Base-by-base conservation (phyloP, 257 asterid genomes). In the Mentha longifolia region DNA sequence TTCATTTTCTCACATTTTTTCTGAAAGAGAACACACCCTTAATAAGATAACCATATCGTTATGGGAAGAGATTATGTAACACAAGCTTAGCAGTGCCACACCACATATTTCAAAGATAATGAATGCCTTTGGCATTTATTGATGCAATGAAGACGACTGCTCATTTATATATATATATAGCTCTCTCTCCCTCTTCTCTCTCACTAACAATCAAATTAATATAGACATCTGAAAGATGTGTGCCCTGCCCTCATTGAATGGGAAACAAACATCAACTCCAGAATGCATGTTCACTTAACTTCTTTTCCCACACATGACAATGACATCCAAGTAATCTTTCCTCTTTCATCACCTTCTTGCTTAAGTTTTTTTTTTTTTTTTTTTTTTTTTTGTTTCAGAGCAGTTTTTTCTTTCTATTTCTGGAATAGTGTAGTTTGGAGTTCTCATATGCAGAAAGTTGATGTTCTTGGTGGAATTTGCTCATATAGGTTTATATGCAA, bases 91-190 rank as follows among this genome's bases (percentile, higher is more conserved):
- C 69, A 80, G 72, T 73, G 65, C 31, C 31, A 28, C 31, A 35
- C 84, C 81, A 72, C 81, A 76, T 51, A 72, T 63, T 70, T 43
- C 31, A 42, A 33, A 67, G 76, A 75, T 63, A 80, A 76, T 67
- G 71, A 19, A 15, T 35, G 39, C 39, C 8, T 67, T 67, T 72
- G 73, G 22, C 74, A 76, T 76, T 68, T 73, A 73, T 20, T 77
- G 77, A 45, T 43, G 77, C 67, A 42, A 2, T 47, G 70, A 39
- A 61, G 61, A 72, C n/a, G 71, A 76, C 66, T 41, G 55, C 66
- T 63, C 74, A 76, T 72, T 62, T 7, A 68, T 63, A 41, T 51
- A 31, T 64, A 35, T 49, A n/a, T n/a, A n/a, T n/a, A n/a, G n/a
- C 30, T 70, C 75, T 25, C 42, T 25, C 47, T 60, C 67, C 31